Base-by-base conservation (phyloP, 495 filamentous ascomycete species). In the Pseudevernia furfuracea region DNA sequence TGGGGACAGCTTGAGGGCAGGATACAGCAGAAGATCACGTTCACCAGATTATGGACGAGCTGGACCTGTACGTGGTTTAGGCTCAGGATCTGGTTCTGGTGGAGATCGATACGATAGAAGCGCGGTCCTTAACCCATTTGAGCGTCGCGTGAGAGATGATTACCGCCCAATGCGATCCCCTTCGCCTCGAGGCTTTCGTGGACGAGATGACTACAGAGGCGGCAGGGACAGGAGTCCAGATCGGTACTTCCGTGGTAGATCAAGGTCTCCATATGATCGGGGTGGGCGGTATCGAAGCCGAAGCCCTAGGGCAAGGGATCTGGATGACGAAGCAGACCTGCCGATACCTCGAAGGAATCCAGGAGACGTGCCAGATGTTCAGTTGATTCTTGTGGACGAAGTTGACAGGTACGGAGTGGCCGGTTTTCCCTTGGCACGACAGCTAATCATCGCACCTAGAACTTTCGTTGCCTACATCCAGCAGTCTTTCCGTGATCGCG, bases 291-390 rank as follows among this genome's bases (percentile, higher is more conserved):
- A 89, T 70, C 80, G 89, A 61, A 90, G 84, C 62, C 84, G 84
- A 3, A 91, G 85, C 67, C 89, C 88, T 3, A 78, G 84, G 61
- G 76, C 75, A 25, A 77, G 80, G 32, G 71, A 81, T 11, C 68
- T 75, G 55, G 83, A 85, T 43, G 79, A 80, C 28, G 87, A 88
- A 67, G 78, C 80, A 30, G 82, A 85, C 48, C 76, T 89, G 5
- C 87, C 87, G 21, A 81, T 96, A 25, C 89, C 92, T 32, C 80
- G 86, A 64, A 84, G 93, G 65, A 82, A 83, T 58, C 84, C 89
- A 3, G 77, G 82, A 60, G 86, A 96, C 65, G 85, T 97, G 28
- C 94, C 94, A 6, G 94, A 97, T 69, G 89, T 97, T 34, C 93
- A 96, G 69, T 81, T 97, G 34, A 79, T 98, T 3, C 82, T 96